phyloP scores from a whole-genome alignment of 306 rosid genomes.

The Prinsepia uniflora region DNA sequence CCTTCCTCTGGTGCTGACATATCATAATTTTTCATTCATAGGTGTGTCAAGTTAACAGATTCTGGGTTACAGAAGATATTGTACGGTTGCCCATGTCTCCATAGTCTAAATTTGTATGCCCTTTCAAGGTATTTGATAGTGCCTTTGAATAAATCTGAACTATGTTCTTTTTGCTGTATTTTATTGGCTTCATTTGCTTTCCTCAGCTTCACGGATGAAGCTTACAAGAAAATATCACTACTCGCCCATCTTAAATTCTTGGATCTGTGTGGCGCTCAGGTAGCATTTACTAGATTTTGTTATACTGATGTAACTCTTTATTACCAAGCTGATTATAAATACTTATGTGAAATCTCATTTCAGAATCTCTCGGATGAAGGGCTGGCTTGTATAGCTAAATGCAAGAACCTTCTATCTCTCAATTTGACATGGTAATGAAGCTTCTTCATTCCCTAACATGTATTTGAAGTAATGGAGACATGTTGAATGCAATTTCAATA shows the following conservation, averaged over 20 bases:
- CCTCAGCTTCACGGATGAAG: slow-evolving; percentile 69
- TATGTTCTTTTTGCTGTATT: slow-evolving; percentile 9
- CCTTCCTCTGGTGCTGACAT: slow-evolving; percentile 16
- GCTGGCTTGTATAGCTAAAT: slow-evolving; percentile 53
- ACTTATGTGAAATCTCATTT: slow-evolving; percentile 16
- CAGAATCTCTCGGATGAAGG: slow-evolving; percentile 82
- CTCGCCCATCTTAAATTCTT: slow-evolving; percentile 48
- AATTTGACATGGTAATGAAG: slow-evolving; percentile 73
- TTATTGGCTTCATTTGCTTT: slow-evolving; percentile 23
- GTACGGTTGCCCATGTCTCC: slow-evolving; percentile 49
- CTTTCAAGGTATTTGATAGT: slow-evolving; percentile 57
- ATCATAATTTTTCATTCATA: slow-evolving; percentile 29
- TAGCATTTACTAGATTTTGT: slow-evolving; percentile 23
- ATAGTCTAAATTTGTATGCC: slow-evolving; percentile 74
- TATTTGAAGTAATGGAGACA: slow-evolving; percentile 12
- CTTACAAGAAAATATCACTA: slow-evolving; percentile 54
- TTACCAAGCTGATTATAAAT: slow-evolving; percentile 21
- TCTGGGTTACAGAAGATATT: slow-evolving; percentile 56
- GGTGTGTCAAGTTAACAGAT: slow-evolving; percentile 74
- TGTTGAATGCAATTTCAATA: not conserved
- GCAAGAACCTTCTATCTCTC: slow-evolving; percentile 58
- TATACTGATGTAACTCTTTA: slow-evolving; percentile 15
- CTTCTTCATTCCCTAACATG: slow-evolving; percentile 10
- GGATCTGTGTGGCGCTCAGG: slow-evolving; percentile 92
- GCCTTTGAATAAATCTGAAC: slow-evolving; percentile 8